Base-by-base conservation (phyloP, 352 stramenopile species). In the Phytophthora boehmeriae region DNA sequence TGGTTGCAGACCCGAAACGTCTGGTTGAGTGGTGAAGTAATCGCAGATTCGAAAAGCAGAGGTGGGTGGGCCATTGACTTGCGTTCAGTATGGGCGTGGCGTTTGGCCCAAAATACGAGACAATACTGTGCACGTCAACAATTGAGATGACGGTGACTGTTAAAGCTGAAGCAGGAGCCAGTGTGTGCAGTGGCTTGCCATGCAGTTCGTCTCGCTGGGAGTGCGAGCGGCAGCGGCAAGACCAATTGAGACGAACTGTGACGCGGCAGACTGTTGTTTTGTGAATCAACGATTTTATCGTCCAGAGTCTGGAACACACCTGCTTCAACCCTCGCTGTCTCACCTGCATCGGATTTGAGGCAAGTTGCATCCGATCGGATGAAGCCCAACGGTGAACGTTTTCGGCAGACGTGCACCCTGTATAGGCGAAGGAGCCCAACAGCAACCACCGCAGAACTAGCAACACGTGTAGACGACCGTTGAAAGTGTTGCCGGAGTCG, bases 381-480 rank as follows among this genome's bases (percentile, higher is more conserved):
- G 38, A 44, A 44, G 38, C 9, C 22, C 38, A 22, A 44, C 16
- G 14, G 11, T 4, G 13, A 22, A 19, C 22, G 38, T 17, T 44
- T 19, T 44, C 38, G 38, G 22, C 38, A 16, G 38, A 20, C n/a
- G 38, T 4, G 14, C 38, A 39, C 13, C 36, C 32, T 43, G 38
- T 53, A 60, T 34, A 65, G 28, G 49, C 17, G 22, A 35, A 54
- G n/a, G 13, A 6, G 38, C 11, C 25, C 49, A 46, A 54, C 59
- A 68, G 60, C 60, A 59, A 54, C 30, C 39, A 55, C 52, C 46
- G 19, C 47, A 54, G 60, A 68, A 64, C 34, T 22, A 16, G 46
- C 25, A 45, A 51, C 14, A 5, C 28, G 38, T 44, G 38, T 44
- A 22, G 47, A 69, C 54, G 47, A 65, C 34, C n/a, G 25, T 30